Evolutionary conservation across 768 basidiomycete species (phyloP).

Genomic region (Suillus plorans): DNA sequence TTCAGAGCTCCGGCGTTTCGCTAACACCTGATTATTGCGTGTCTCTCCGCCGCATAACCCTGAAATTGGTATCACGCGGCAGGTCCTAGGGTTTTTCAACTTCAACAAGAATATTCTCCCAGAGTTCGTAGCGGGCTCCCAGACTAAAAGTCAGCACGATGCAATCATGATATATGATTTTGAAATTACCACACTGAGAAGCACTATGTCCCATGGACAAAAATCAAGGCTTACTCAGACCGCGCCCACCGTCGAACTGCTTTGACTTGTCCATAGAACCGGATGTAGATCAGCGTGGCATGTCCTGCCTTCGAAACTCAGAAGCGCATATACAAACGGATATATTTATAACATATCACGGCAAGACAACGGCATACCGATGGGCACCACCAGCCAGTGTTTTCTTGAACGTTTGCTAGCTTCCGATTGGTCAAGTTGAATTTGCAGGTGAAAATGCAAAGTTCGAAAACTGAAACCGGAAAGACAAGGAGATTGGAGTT

Average conservation of each 20-base stretch:
- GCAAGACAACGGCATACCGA: not conserved
- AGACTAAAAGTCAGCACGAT: not conserved
- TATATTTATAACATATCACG: not conserved
- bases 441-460: not conserved
- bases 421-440: not conserved
- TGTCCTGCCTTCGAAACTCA: not conserved
- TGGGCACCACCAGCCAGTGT: not conserved
- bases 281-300: not conserved
- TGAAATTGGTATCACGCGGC: not conserved
- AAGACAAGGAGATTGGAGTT: not conserved
- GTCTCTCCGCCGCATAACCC: not conserved
- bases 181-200: not conserved
- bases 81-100: not conserved
- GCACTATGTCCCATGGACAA: no score
- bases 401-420: not conserved
- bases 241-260: not conserved
- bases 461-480: no score
- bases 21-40: slow-evolving; percentile 2
- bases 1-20: not conserved
- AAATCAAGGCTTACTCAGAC: not conserved
- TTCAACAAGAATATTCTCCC: not conserved
- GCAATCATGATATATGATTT: not conserved
- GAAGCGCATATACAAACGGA: not conserved
- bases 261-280: not conserved
- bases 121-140: not conserved